phyloP scores from a whole-genome alignment of 2,329 filamentous ascomycete species.

The Penicillium olsonii region DNA sequence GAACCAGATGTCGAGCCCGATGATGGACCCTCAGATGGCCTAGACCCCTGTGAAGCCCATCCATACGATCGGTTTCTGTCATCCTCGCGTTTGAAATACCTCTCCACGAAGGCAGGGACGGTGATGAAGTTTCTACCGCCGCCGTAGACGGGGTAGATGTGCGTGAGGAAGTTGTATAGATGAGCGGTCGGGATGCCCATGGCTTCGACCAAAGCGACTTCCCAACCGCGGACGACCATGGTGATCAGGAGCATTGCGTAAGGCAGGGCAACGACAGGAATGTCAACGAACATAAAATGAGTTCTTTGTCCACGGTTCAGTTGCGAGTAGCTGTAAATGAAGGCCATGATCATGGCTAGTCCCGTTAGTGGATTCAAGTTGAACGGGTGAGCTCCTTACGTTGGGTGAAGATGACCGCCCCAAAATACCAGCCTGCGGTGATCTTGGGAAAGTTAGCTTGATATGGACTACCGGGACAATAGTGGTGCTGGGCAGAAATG shows the following conservation, averaged over 20 bases:
- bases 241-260: constrained; percentile 76
- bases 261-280: constrained; percentile 80
- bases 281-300: constrained; percentile 78
- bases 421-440: constrained; percentile 42
- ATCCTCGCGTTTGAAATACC: constrained; percentile 60
- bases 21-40: constrained; percentile 4
- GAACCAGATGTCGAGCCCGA: constrained; percentile 11
- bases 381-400: constrained; percentile 30
- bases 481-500: not conserved
- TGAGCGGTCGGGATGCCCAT: constrained; percentile 87
- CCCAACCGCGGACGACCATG: constrained; percentile 65
- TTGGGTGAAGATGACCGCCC: constrained; percentile 37
- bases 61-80: constrained; percentile 60
- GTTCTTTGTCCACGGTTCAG: constrained; percentile 77
- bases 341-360: constrained; percentile 71
- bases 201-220: constrained; percentile 62
- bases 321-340: constrained; percentile 82
- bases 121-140: constrained; percentile 75
- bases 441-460: constrained; percentile 38
- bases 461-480: constrained; percentile 25
- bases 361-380: constrained; percentile 35
- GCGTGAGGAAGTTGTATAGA: constrained; percentile 83
- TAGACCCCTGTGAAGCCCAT: constrained; percentile 48
- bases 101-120: constrained; percentile 72
- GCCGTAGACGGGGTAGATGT: constrained; percentile 85